A percentile compares a stretch with the other conserved stretches of the same genome.
phyloP scores from a whole-genome alignment of 352 stramenopile species.

The Phytopythium chamaehyphon region DNA sequence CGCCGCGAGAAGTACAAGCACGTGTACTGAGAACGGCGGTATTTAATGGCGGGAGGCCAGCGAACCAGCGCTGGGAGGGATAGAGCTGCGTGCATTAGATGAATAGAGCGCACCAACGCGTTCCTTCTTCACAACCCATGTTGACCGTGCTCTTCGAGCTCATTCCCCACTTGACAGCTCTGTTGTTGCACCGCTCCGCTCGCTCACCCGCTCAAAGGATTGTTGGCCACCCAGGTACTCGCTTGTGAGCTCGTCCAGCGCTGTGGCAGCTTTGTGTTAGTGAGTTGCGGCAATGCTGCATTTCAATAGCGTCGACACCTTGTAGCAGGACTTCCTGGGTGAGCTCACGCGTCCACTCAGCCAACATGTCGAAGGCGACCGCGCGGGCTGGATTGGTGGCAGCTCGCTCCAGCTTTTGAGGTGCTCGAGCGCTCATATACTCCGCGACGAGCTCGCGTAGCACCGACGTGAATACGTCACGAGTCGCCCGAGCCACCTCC shows the following conservation, averaged over 20 bases:
- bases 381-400: slow-evolving; percentile 10
- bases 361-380: slow-evolving; percentile 30
- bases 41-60: no score
- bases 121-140: no score
- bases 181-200: background rate
- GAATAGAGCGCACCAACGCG: no score
- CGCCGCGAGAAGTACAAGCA: slow-evolving; percentile 64
- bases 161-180: no score
- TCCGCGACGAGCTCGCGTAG: slow-evolving; percentile 33
- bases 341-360: slow-evolving; percentile 32
- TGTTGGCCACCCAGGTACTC: slow-evolving; percentile 12
- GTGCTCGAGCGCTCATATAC: slow-evolving; percentile 23
- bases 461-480: slow-evolving; percentile 26
- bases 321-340: slow-evolving; percentile 27
- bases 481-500: slow-evolving; percentile 20
- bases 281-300: background rate
- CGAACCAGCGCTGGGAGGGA: no score
- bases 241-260: slow-evolving; percentile 20
- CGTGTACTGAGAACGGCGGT: slow-evolving; percentile 22
- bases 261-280: slow-evolving; percentile 7
- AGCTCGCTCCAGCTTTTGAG: slow-evolving; percentile 23
- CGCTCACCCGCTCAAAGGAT: slow-evolving; percentile 5
- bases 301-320: slow-evolving; percentile 14
- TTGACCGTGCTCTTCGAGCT: no score
- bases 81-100: no score